Percentiles rank a stretch among this genome's conserved stretches.
Evolutionary conservation across 2,329 filamentous ascomycete genomes (phyloP).

Genomic region (Graphilbum fragrans): DNA sequence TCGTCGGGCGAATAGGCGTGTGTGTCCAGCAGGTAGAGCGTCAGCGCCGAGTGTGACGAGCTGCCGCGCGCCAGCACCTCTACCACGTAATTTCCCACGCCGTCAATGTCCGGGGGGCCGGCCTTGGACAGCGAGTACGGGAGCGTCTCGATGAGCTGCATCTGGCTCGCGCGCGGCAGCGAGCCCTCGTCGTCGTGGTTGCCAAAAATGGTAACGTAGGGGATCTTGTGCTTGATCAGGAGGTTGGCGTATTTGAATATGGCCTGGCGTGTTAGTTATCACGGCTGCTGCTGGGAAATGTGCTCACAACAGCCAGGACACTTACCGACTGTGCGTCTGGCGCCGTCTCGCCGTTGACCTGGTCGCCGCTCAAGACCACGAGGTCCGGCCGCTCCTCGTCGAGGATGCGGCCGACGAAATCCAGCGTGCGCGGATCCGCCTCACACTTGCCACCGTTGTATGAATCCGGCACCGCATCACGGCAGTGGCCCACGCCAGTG

Average conservation of each 20-base stretch:
- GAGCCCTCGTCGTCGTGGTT: slow-evolving; percentile 94
- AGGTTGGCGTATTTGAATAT: slow-evolving; percentile 88
- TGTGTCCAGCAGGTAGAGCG: slow-evolving; percentile 89
- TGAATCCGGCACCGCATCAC: slow-evolving; percentile 69
- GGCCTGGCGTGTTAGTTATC: slow-evolving; percentile 35
- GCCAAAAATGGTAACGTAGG: slow-evolving; percentile 86
- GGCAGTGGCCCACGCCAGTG: slow-evolving; percentile 74
- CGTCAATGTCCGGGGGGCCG: slow-evolving; percentile 73
- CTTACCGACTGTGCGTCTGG: slow-evolving; percentile 77
- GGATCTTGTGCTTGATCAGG: slow-evolving; percentile 76
- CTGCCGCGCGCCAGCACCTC: slow-evolving; percentile 73
- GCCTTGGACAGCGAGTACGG: slow-evolving; percentile 82
- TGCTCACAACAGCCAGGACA: slow-evolving; percentile 4
- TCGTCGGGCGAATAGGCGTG: slow-evolving; percentile 89
- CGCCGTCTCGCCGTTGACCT: slow-evolving; percentile 87
- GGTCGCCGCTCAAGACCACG: slow-evolving; percentile 84
- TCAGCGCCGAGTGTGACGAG: slow-evolving; percentile 79
- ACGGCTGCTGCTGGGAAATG: neutral
- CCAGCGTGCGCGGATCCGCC: slow-evolving; percentile 80
- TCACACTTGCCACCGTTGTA: slow-evolving; percentile 70
- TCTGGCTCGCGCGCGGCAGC: slow-evolving; percentile 63
- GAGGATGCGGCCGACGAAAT: slow-evolving; percentile 72
- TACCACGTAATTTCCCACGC: slow-evolving; percentile 88
- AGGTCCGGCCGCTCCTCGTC: slow-evolving; percentile 92
- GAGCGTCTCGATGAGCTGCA: slow-evolving; percentile 74